Evolutionary conservation across 176 grass and related monocot genomes (phyloP).

Genomic region (Elymus sibiricus): DNA sequence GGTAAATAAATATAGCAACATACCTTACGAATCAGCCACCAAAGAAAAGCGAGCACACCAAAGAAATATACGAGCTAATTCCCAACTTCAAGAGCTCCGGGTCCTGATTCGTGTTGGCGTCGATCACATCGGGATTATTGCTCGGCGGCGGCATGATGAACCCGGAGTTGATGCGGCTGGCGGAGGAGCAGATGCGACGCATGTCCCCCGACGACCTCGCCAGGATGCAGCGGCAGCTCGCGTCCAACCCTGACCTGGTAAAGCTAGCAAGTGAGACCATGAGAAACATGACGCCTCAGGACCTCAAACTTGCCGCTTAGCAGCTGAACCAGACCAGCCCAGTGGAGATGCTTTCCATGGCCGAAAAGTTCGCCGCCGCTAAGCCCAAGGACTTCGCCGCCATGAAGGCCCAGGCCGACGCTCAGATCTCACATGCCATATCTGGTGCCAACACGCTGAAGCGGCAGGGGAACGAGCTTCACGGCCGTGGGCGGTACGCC

Average conservation of each 20-base stretch:
- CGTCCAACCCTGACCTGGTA: constrained; percentile 81
- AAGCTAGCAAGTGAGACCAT: constrained; percentile 77
- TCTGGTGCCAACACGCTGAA: constrained; percentile 41
- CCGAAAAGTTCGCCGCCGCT: constrained; percentile 48
- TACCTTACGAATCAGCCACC: no score
- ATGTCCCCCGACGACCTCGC: constrained; percentile 79
- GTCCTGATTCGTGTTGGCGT: no score
- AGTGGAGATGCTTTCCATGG: constrained; percentile 79
- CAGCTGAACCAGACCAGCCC: constrained; percentile 64
- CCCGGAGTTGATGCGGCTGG: constrained; percentile 78
- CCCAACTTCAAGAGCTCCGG: no score
- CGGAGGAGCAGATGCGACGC: constrained; percentile 92
- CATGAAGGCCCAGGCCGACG: not conserved
- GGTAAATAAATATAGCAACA: no score
- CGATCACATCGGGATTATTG: no score
- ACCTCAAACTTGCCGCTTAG: constrained; percentile 69
- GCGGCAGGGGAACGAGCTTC: constrained; percentile 86
- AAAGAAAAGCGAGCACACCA: no score
- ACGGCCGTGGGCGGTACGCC: constrained; percentile 51
- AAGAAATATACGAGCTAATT: no score
- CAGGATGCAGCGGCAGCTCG: constrained; percentile 86
- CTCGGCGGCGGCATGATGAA: constrained; percentile 54
- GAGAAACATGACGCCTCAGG: constrained; percentile 78
- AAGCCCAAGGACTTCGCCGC: constrained; percentile 68
- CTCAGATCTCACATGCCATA: not conserved